Conservation (phyloP, 345 rosid species). For the Fremontodendron californicum region DNA sequence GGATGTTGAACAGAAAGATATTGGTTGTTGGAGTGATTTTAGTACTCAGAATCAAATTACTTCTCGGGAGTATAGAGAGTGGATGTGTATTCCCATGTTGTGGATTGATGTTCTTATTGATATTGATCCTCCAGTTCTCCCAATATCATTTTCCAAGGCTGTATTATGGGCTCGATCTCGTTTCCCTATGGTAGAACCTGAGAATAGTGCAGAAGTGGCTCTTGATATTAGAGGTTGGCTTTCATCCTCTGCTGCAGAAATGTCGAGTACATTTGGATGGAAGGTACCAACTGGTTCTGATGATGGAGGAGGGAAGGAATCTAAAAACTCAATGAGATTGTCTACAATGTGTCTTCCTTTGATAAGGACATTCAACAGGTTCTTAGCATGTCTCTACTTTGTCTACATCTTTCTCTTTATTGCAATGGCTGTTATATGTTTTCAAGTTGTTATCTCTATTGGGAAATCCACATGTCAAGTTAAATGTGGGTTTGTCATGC, state of each 20-base stretch:
- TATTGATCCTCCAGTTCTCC: conserved; percentile 55
- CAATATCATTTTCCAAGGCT: conserved; percentile 74
- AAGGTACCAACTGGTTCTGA: conserved; percentile 86
- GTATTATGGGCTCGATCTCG: conserved; percentile 93
- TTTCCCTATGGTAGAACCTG: conserved; percentile 77
- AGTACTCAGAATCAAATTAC: conserved; percentile 55
- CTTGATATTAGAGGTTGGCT: conserved; percentile 70
- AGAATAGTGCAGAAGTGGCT: conserved; percentile 54
- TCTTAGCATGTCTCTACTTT: conserved; percentile 4
- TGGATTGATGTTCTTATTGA: conserved; percentile 83
- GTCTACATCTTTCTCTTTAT: conserved; percentile 13
- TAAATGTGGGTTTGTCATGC: background rate
- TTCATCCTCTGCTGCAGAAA: conserved; percentile 57
- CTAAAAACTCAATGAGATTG: conserved; percentile 77
- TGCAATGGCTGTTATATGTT: conserved; percentile 17
- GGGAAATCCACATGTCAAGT: background rate
- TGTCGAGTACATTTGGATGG: conserved; percentile 83
- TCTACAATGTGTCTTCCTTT: conserved; percentile 65
- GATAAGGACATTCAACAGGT: conserved; percentile 79
- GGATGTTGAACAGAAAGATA: conserved; percentile 42
- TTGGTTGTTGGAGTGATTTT: conserved; percentile 65
- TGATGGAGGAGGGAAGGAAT: conserved; percentile 81
- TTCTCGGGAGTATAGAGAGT: conserved; percentile 54
- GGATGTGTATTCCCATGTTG: conserved; percentile 94
- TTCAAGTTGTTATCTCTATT: background rate